Evolutionary conservation across 2,329 filamentous ascomycete genomes (phyloP).

Genomic region (Fusarium praegraminearum): DNA sequence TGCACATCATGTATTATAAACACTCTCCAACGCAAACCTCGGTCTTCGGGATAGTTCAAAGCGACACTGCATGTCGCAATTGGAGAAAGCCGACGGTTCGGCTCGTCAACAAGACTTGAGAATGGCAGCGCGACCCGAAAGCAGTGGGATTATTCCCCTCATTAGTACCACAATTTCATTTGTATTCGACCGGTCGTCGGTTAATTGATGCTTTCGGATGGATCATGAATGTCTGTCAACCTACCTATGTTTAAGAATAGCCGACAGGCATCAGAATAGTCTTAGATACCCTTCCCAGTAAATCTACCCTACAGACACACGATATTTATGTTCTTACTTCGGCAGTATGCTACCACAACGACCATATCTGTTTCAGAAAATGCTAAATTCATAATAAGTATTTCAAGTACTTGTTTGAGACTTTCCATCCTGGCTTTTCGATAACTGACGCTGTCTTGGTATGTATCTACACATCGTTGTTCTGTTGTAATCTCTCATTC

Average conservation of each 20-base stretch:
- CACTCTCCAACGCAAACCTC: constrained; percentile 32
- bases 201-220: background rate
- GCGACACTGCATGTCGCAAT: constrained; percentile 37
- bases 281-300: background rate
- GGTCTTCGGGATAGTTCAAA: constrained; percentile 43
- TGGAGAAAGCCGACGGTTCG: constrained; percentile 9
- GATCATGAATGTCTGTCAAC: background rate
- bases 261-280: background rate
- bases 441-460: background rate
- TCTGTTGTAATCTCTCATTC: background rate
- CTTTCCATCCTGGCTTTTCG: no score
- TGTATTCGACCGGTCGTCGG: background rate
- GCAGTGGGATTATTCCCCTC: constrained; percentile 25
- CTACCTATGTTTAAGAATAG: background rate
- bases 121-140: constrained; percentile 14
- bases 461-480: no score
- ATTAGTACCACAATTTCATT: background rate
- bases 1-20: constrained; percentile 40
- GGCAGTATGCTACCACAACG: background rate
- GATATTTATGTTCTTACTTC: background rate
- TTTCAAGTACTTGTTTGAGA: background rate
- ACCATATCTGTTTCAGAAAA: background rate
- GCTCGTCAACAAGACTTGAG: constrained; percentile 23
- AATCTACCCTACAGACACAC: background rate
- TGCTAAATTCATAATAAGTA: background rate